Evolutionary conservation across 495 filamentous ascomycete species (phyloP), one percentile per base, ranked within the genome.

Genomic region (Glutinoglossum americanum): DNA sequence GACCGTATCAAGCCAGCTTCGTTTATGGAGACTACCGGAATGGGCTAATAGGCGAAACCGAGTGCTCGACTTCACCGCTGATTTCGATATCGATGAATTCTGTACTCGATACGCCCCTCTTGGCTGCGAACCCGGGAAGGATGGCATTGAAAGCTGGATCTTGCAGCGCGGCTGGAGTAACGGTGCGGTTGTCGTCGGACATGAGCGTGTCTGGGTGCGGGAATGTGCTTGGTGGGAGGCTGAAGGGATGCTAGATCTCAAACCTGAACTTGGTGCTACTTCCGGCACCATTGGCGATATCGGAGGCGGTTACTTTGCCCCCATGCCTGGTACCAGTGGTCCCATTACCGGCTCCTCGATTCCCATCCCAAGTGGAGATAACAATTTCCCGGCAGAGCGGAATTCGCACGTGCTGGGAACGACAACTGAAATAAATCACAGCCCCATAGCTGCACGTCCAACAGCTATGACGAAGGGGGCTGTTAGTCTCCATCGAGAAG

Each of bases 131-230:
- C 87, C 92, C 63, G 92, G 93, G 54, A 77, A 81, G 45, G 92
- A 98, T 63, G 93, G 93, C 51, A 86, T 96, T 53, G 87, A 96
- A 62, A 94, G 79, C 66, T 98, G 90, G 90, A 76, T 94, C 54
- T 75, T 96, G 47, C 88, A 97, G 68, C 80, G 92, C 47, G 92
- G 92, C 1, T 98, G 92, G 92, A 95, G 87, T 68, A 97, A 98
- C 63, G 92, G 92, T 28, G 93, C 96, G 65, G 90, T 95, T 1
- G 79, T 93, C 21, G 74, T 98, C 47, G 92, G 92, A 56, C 78
- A 80, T 39, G 85, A 94, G 67, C 81, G 92, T 6, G 82, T 98
- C 44, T 98, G 92, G 92, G 89, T 97, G 75, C 76, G 92, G 44
- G 92, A 98, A 66, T 78, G 72, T 53, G 81, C 88, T 11, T 98